A percentile compares a stretch with the other conserved stretches of the same genome.
These are phyloP conservation scores for Jaapia argillacea DNA, from an alignment of 768 basidiomycete species.

Conservation along the genomic window DNA sequence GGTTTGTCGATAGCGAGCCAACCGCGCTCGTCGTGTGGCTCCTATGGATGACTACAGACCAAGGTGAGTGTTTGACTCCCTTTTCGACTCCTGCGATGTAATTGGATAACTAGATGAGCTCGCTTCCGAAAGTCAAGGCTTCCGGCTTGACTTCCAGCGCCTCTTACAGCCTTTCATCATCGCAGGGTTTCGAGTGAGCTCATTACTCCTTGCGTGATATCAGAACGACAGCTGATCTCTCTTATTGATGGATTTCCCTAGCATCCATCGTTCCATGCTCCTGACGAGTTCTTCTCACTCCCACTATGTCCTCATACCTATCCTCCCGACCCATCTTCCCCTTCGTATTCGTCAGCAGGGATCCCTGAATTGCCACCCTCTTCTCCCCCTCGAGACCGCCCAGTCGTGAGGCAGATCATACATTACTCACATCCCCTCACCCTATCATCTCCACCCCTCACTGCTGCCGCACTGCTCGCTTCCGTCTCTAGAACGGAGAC, in stretches of 20 bases:
- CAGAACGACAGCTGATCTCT: no score
- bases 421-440: constrained; percentile 32
- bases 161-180: not conserved
- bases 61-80: constrained; percentile 19
- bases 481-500: constrained; percentile 27
- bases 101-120: not conserved
- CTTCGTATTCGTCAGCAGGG: not conserved
- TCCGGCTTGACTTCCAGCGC: not conserved
- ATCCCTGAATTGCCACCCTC: not conserved
- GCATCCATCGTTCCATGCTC: constrained; percentile 32
- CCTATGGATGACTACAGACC: constrained; percentile 33
- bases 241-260: constrained; percentile 10
- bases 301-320: constrained; percentile 23
- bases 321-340: no score
- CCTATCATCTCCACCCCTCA: constrained; percentile 30
- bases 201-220: no score
- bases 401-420: constrained; percentile 17
- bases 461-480: constrained; percentile 28
- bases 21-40: constrained; percentile 34
- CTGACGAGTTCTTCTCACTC: constrained; percentile 32
- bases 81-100: not conserved
- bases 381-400: constrained; percentile 1
- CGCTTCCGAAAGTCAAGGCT: not conserved
- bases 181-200: no score
- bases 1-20: constrained; percentile 19